phyloP scores from a whole-genome alignment of 345 rosid genomes.

The Turnera subulata region DNA sequence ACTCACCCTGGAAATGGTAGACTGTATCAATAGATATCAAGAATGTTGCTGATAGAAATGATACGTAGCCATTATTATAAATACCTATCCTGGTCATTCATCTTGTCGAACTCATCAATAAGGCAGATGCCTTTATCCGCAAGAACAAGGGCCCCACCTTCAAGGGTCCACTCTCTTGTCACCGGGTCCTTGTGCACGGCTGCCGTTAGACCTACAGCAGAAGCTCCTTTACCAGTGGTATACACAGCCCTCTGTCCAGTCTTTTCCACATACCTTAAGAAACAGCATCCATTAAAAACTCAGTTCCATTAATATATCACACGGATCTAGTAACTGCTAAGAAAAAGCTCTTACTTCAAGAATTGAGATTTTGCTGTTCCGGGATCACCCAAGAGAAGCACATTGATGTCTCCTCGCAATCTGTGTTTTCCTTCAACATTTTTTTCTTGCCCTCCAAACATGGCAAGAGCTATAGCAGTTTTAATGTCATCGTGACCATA shows the following conservation, averaged over 20 bases:
- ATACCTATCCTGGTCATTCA: slow-evolving; percentile 99
- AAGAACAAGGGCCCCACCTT: slow-evolving; percentile 99
- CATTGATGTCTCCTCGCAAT: slow-evolving; percentile 89
- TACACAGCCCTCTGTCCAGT: slow-evolving; percentile 99
- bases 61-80: slow-evolving; percentile 3
- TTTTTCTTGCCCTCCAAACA: slow-evolving; percentile 99
- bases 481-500: slow-evolving; percentile 98
- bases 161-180: slow-evolving; percentile 99
- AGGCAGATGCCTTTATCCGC: slow-evolving; percentile 97
- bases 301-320: neutral
- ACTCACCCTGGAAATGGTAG: slow-evolving; percentile 65
- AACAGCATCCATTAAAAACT: neutral
- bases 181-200: slow-evolving; percentile 99
- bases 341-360: slow-evolving; percentile 59
- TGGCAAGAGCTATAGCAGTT: slow-evolving; percentile 90
- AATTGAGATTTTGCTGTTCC: slow-evolving; percentile 98
- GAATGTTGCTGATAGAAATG: too few species aligned
- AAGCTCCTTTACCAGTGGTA: slow-evolving; percentile 98
- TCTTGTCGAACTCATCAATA: slow-evolving; percentile 98
- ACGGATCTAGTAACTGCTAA: neutral
- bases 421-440: slow-evolving; percentile 90
- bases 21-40: neutral
- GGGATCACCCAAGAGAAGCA: slow-evolving; percentile 91
- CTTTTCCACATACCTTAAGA: slow-evolving; percentile 83
- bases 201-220: slow-evolving; percentile 96